Conservation (phyloP, 495 filamentous ascomycete genomes). For the Astrothelium subdiscretum region DNA sequence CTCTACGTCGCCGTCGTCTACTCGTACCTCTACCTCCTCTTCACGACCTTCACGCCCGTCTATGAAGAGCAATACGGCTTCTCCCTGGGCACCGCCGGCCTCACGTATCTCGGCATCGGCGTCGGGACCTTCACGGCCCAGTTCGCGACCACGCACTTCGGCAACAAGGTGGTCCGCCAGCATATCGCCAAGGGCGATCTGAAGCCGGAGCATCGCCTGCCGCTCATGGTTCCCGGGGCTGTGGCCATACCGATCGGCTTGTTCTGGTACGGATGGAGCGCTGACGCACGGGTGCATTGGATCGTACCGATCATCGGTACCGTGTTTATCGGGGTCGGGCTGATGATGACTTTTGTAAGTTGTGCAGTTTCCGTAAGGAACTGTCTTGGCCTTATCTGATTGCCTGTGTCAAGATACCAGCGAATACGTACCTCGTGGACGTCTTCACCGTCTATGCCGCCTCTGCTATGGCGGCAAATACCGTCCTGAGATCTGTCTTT, state of each 20-base stretch:
- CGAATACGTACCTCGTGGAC: slow-evolving; percentile 10
- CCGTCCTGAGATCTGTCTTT: slow-evolving; percentile 11
- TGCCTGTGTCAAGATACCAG: neutral
- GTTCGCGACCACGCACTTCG: slow-evolving; percentile 13
- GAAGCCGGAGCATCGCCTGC: slow-evolving; percentile 22
- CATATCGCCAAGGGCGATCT: slow-evolving; percentile 14
- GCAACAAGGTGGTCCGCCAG: slow-evolving; percentile 15
- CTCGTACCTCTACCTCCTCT: slow-evolving; percentile 69
- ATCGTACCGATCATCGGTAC: slow-evolving; percentile 23
- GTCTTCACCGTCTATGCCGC: slow-evolving; percentile 13
- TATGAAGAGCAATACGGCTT: slow-evolving; percentile 43
- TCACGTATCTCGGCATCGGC: slow-evolving; percentile 26
- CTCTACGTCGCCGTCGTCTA: slow-evolving; percentile 68
- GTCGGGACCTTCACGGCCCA: slow-evolving; percentile 20
- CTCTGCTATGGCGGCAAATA: slow-evolving; percentile 17
- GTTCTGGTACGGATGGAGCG: slow-evolving; percentile 26
- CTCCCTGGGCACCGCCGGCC: slow-evolving; percentile 17
- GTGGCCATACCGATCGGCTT: slow-evolving; percentile 21
- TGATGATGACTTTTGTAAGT: slow-evolving; percentile 20
- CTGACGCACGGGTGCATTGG: slow-evolving; percentile 19
- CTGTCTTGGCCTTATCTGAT: neutral
- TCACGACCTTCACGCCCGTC: slow-evolving; percentile 57
- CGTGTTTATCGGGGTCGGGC: slow-evolving; percentile 18
- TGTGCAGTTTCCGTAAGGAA: neutral
- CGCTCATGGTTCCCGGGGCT: slow-evolving; percentile 16